Evolutionary conservation across 352 stramenopile genomes (phyloP).

Genomic region (Phytophthora fragariae): DNA sequence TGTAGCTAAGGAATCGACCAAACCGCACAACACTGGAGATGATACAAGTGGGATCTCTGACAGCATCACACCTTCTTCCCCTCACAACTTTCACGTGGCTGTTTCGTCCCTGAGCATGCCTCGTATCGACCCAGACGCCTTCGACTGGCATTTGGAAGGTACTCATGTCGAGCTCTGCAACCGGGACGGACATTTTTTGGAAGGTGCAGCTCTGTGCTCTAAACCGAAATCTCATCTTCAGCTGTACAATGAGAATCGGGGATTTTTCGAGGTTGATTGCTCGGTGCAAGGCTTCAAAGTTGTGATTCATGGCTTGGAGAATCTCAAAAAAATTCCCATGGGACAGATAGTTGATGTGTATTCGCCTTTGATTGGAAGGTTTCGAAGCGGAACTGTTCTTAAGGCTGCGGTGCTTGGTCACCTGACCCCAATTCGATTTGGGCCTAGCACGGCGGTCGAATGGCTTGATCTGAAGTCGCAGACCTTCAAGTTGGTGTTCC

Average conservation of each 20-base stretch:
- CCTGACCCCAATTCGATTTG: conserved; percentile 52
- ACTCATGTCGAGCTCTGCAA: conserved; percentile 62
- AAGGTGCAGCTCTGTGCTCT: conserved; percentile 61
- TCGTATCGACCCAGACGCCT: conserved; percentile 25
- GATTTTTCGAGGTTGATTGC: conserved; percentile 59
- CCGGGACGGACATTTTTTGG: conserved; percentile 38
- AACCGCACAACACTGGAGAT: not conserved
- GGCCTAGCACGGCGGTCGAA: conserved; percentile 35
- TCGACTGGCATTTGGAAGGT: conserved; percentile 68
- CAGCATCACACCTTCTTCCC: not conserved
- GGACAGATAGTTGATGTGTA: conserved; percentile 64
- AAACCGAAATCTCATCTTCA: conserved; percentile 48
- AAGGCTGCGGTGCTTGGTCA: conserved; percentile 50
- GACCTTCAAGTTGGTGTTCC: conserved; percentile 68
- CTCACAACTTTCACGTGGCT: not conserved
- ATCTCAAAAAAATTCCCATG: conserved; percentile 53
- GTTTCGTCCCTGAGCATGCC: conserved; percentile 13
- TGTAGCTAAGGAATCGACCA: not conserved
- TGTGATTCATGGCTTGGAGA: conserved; percentile 57
- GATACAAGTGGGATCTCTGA: not conserved
- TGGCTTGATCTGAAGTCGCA: conserved; percentile 66
- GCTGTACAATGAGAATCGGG: conserved; percentile 58
- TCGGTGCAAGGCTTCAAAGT: conserved; percentile 57
- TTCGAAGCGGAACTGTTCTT: conserved; percentile 45
- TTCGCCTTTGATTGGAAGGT: conserved; percentile 55